Evolutionary conservation across 2,329 filamentous ascomycete species (phyloP), one percentile per base, ranked within the genome.

Genomic region (Sclerotinia nivalis): DNA sequence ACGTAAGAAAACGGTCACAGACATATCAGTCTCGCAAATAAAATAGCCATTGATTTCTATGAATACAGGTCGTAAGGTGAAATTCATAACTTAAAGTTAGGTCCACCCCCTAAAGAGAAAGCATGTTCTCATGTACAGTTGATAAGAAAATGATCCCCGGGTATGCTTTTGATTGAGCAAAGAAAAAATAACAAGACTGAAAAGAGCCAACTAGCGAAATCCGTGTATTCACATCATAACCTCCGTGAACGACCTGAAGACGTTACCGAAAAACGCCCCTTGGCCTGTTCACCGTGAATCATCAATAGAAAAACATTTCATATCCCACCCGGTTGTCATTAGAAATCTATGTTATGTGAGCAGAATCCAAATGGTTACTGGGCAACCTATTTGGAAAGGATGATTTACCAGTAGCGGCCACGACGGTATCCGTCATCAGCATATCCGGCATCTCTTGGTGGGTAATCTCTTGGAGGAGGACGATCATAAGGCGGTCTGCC

Each of bases 401-500:
- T 70, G 55, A 71, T 68, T 75, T 76, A 78, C 77, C 72, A 78
- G 72, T 79, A 78, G 71, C 77, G 77, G 54, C 72, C 74, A 52
- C 73, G 72, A 71, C 76, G 70, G 45, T 76, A 76, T 71, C 78
- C 76, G 69, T 77, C 76, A 69, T 76, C 76, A 61, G 72, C 72
- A 68, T 75, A 74, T 50, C 74, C 71, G 66, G 52, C 66, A 67
- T 79, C 77, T 70, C 78, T 76, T 67, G 77, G 76, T 65, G 77
- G 77, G 62, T 78, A 79, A 66, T 79, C 78, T 71, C 77, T 73
- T 73, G 77, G 76, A 34, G 76, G 77, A 70, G 76, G 75, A 62
- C 89, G 74, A 72, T 87, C 84, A 73, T 89, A 89, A 4, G 86
- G 84, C 56, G 75, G 73, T 73, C 77, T 73, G 28, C 75, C 74